Conservation (phyloP, 1,284 basidiomycete species). For the Tylopilus orsonianus region DNA sequence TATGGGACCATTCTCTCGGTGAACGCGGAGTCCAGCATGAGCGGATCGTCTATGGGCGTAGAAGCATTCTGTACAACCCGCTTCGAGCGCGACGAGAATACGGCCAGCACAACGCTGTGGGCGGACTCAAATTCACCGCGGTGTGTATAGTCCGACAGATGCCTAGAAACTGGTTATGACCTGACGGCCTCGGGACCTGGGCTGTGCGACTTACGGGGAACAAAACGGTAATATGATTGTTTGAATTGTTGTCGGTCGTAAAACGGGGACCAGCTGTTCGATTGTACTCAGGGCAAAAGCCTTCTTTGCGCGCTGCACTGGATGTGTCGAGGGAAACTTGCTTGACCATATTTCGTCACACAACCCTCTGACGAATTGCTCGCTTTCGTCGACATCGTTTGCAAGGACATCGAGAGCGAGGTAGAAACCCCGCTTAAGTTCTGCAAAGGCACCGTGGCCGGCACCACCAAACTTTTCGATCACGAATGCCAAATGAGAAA, state of each 20-base stretch:
- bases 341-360: conserved; percentile 34
- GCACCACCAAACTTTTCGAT: conserved; percentile 73
- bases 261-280: conserved; percentile 66
- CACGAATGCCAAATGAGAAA: conserved; percentile 67
- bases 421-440: conserved; percentile 70
- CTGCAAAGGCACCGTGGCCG: conserved; percentile 51
- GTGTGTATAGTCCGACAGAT: conserved; percentile 53
- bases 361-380: conserved; percentile 43
- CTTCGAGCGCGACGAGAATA: conserved; percentile 61
- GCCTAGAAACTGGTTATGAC: conserved; percentile 36
- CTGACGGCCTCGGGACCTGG: background rate
- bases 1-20: conserved; percentile 62
- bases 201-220: conserved; percentile 49
- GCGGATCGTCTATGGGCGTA: conserved; percentile 9
- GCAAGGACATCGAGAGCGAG: conserved; percentile 69
- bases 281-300: conserved; percentile 64
- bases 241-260: conserved; percentile 49
- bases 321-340: conserved; percentile 11
- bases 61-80: conserved; percentile 21
- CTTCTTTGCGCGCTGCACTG: conserved; percentile 47
- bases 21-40: conserved; percentile 33
- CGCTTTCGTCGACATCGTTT: conserved; percentile 41
- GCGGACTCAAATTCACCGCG: conserved; percentile 73
- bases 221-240: conserved; percentile 56
- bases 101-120: conserved; percentile 70